A percentile compares a stretch with the other conserved stretches of the same genome.
These are phyloP conservation scores for Saturnispora ahearnii DNA, from an alignment of 805 yeast genomes.

Conservation along the genomic window DNA sequence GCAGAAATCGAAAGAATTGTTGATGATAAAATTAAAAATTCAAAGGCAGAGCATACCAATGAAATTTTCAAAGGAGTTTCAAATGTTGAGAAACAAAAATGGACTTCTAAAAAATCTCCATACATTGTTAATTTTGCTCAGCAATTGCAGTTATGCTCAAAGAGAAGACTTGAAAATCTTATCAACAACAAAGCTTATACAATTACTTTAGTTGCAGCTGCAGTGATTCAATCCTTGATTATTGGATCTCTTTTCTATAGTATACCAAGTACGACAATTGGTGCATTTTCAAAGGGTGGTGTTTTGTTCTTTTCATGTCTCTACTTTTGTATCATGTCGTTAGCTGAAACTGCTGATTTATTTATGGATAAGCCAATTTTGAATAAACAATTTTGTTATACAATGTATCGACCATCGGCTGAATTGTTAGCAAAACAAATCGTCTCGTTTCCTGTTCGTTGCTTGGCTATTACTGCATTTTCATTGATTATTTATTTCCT, in stretches of 20 bases:
- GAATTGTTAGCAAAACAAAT: conserved; percentile 51
- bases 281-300: conserved; percentile 58
- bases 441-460: conserved; percentile 49
- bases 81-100: conserved; percentile 27
- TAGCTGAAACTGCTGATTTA: conserved; percentile 52
- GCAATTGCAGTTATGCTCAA: conserved; percentile 44
- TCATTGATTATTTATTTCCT: conserved; percentile 44
- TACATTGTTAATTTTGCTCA: conserved; percentile 34
- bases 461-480: conserved; percentile 39
- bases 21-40: background rate
- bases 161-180: conserved; percentile 45
- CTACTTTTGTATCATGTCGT: conserved; percentile 50
- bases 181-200: conserved; percentile 51
- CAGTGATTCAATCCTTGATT: conserved; percentile 47
- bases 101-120: conserved; percentile 32
- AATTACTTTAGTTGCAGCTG: conserved; percentile 39
- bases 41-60: background rate
- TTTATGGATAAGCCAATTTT: conserved; percentile 55
- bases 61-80: background rate
- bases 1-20: background rate
- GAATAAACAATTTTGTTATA: conserved; percentile 55
- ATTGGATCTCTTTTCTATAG: conserved; percentile 54
- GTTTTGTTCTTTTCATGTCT: conserved; percentile 51
- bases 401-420: conserved; percentile 56
- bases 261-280: conserved; percentile 39